phyloP scores from a whole-genome alignment of 192 early-diverging fungal genomes.

The Mortierella alpina region DNA sequence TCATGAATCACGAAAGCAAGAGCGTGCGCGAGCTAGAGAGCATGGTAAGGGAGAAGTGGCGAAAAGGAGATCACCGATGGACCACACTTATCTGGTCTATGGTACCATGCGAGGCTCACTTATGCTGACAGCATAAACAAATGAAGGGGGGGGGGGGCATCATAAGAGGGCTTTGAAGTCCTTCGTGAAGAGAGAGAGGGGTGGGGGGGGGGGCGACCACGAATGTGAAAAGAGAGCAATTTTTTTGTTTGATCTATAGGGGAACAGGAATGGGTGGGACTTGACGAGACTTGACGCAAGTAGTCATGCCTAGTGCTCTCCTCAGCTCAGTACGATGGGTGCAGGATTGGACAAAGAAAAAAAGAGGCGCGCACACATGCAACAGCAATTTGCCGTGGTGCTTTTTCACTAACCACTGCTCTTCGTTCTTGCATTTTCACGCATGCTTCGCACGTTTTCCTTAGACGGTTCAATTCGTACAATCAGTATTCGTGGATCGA shows the following conservation, averaged over 20 bases:
- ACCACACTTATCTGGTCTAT: conserved; percentile 10
- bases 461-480: conserved; percentile 90
- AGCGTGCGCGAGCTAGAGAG: too few relatives aligned
- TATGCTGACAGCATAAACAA: conserved; percentile 24
- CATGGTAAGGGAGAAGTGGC: too few relatives aligned
- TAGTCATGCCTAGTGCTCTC: too few relatives aligned
- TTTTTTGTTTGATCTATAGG: neutral
- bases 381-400: neutral
- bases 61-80: conserved; percentile 7
- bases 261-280: too few relatives aligned
- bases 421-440: neutral
- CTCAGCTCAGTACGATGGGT: too few relatives aligned
- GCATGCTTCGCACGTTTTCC: neutral
- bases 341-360: conserved; percentile 1
- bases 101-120: conserved; percentile 22
- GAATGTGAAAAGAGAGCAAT: conserved; percentile 2
- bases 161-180: neutral
- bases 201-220: neutral
- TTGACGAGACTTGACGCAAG: neutral
- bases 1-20: too few relatives aligned
- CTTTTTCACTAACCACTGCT: neutral
- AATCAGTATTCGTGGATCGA: conserved; percentile 89
- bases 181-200: neutral
- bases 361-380: conserved; percentile 19
- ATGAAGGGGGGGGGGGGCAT: conserved; percentile 13